phyloP scores from a whole-genome alignment of 2,329 filamentous ascomycete species.

The Microcyclospora tardicrescens region DNA sequence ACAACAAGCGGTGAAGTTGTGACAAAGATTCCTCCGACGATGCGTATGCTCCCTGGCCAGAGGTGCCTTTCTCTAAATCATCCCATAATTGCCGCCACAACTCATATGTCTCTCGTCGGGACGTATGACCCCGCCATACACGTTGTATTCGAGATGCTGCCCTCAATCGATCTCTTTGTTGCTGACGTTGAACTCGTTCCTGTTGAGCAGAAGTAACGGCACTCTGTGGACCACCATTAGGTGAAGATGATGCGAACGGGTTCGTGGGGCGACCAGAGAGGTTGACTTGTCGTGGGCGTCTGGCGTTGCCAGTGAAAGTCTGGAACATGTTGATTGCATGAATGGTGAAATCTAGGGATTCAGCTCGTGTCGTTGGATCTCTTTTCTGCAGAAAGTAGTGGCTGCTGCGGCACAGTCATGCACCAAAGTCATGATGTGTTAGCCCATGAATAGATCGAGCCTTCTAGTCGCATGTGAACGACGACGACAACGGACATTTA shows the following conservation, averaged over 20 bases:
- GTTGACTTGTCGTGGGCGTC: slow-evolving; percentile 82
- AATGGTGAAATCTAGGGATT: too few species aligned
- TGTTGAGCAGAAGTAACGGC: slow-evolving; percentile 78
- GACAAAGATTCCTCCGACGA: slow-evolving; percentile 26
- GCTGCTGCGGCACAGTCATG: too few species aligned
- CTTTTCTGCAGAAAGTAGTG: too few species aligned
- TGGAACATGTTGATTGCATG: slow-evolving; percentile 54
- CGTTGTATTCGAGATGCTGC: slow-evolving; percentile 64
- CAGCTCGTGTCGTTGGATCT: too few species aligned
- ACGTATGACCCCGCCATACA: slow-evolving; percentile 65
- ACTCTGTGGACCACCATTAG: slow-evolving; percentile 51
- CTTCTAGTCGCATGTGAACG: too few species aligned
- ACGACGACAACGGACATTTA: too few species aligned
- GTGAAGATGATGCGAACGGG: slow-evolving; percentile 53
- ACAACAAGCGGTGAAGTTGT: slow-evolving; percentile 31
- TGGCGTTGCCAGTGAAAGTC: slow-evolving; percentile 78
- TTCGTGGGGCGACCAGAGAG: slow-evolving; percentile 69
- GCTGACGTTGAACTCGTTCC: slow-evolving; percentile 67
- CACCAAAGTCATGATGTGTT: too few species aligned
- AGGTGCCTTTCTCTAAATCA: slow-evolving; percentile 24
- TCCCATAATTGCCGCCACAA: slow-evolving; percentile 52
- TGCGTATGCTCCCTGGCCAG: slow-evolving; percentile 23
- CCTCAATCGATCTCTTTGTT: slow-evolving; percentile 63
- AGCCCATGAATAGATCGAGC: too few species aligned
- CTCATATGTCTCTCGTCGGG: slow-evolving; percentile 45